These are phyloP conservation scores for Plenodomus lindquistii DNA, from an alignment of 2,329 filamentous ascomycete species.

Conservation along the genomic window DNA sequence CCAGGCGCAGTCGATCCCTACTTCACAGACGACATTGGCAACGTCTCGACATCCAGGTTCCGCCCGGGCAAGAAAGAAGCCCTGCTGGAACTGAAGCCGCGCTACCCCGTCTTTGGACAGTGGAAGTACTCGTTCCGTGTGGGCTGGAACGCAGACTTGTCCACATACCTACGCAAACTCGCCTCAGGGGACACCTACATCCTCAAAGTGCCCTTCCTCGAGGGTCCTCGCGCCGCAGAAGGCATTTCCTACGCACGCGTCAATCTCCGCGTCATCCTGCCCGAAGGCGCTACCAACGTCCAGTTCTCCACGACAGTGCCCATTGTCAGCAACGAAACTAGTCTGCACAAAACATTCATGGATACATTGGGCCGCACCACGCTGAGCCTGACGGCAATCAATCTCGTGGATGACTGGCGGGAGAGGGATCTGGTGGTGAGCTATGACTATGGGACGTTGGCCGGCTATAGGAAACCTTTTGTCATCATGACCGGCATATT, in stretches of 20 bases:
- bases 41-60: conserved; percentile 92
- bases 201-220: conserved; percentile 88
- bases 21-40: conserved; percentile 95
- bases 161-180: conserved; percentile 70
- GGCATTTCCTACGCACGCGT: conserved; percentile 85
- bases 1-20: conserved; percentile 84
- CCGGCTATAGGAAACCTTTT: conserved; percentile 82
- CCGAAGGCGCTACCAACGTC: conserved; percentile 88
- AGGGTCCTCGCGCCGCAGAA: conserved; percentile 84
- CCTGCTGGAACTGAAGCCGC: conserved; percentile 85
- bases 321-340: conserved; percentile 62
- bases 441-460: conserved; percentile 79
- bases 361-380: conserved; percentile 89
- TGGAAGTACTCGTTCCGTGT: conserved; percentile 99
- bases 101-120: conserved; percentile 94
- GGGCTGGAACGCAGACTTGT: conserved; percentile 89
- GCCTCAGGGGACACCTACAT: conserved; percentile 73
- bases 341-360: conserved; percentile 84
- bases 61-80: conserved; percentile 75
- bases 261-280: conserved; percentile 79
- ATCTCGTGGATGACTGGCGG: conserved; percentile 87
- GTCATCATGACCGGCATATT: conserved; percentile 76
- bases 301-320: conserved; percentile 77
- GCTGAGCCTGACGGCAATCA: conserved; percentile 77
- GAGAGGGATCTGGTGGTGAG: conserved; percentile 82